phyloP scores from a whole-genome alignment of 352 stramenopile species.

The Plasmopara viticola region DNA sequence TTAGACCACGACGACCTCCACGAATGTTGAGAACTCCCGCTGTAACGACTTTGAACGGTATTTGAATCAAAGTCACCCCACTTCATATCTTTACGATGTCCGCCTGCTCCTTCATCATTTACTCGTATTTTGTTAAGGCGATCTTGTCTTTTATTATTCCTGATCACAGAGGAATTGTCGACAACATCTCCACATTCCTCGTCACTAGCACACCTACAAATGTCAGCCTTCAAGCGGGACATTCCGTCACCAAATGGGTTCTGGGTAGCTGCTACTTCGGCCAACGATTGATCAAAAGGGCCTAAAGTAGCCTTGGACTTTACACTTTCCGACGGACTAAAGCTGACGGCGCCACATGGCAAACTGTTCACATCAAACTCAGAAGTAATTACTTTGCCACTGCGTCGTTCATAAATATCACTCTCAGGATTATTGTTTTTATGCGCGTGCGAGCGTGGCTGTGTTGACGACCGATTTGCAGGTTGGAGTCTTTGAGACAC shows the following conservation, averaged over 20 bases:
- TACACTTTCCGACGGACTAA: constrained; percentile 3
- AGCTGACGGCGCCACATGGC: constrained; percentile 4
- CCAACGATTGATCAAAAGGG: constrained; percentile 17
- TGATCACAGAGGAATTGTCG: neutral
- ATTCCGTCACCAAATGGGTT: constrained; percentile 17
- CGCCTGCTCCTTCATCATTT: constrained; percentile 1
- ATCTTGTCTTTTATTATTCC: constrained; percentile 5
- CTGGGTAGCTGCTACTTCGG: constrained; percentile 14
- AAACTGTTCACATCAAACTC: constrained; percentile 1
- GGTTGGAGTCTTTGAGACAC: constrained; percentile 12
- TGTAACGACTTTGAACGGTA: constrained; percentile 10
- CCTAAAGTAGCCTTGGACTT: constrained; percentile 9
- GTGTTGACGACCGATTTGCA: neutral
- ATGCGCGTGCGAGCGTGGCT: no score
- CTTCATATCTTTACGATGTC: constrained; percentile 3
- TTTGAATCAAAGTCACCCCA: constrained; percentile 5
- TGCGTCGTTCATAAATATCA: neutral
- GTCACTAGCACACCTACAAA: neutral
- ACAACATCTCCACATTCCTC: constrained; percentile 3
- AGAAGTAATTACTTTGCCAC: neutral
- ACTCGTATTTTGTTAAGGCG: neutral
- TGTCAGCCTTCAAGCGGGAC: neutral
- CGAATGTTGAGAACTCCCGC: constrained; percentile 2
- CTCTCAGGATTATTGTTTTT: no score
- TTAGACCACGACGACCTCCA: constrained; percentile 3